phyloP scores from a whole-genome alignment of 129 eudicot species.

The Tagetes erecta region DNA sequence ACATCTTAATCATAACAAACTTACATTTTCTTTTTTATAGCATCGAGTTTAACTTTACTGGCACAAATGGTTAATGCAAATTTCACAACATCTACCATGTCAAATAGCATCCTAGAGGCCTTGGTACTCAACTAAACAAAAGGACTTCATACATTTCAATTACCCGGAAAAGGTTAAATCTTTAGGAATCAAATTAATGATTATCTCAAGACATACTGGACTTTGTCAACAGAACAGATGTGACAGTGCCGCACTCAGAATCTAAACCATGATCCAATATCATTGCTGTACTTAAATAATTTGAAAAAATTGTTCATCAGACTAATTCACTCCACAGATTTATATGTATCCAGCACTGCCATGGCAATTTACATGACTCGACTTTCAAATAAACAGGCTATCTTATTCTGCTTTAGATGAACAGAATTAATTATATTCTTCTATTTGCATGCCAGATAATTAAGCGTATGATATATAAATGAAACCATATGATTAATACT shows the following conservation, averaged over 20 bases:
- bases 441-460: constrained; percentile 13
- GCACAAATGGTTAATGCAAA: not conserved
- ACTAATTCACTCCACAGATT: not conserved
- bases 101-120: constrained; percentile 8
- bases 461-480: not conserved
- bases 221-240: not conserved
- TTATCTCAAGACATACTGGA: not conserved
- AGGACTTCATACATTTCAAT: not conserved
- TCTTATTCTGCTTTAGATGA: not conserved
- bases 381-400: not conserved
- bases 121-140: not conserved
- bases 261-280: constrained; percentile 18
- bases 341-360: not conserved
- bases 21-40: not conserved
- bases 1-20: not conserved
- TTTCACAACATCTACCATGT: not conserved
- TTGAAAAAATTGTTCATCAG: not conserved
- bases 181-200: constrained; percentile 3
- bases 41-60: constrained; percentile 7
- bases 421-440: not conserved
- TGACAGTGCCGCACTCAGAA: not conserved
- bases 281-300: not conserved
- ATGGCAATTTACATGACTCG: not conserved
- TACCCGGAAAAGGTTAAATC: not conserved
- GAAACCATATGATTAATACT: constrained; percentile 5